Evolutionary conservation across 371 early-diverging fungal species (phyloP).

Genomic region (Mortierella sp.): DNA sequence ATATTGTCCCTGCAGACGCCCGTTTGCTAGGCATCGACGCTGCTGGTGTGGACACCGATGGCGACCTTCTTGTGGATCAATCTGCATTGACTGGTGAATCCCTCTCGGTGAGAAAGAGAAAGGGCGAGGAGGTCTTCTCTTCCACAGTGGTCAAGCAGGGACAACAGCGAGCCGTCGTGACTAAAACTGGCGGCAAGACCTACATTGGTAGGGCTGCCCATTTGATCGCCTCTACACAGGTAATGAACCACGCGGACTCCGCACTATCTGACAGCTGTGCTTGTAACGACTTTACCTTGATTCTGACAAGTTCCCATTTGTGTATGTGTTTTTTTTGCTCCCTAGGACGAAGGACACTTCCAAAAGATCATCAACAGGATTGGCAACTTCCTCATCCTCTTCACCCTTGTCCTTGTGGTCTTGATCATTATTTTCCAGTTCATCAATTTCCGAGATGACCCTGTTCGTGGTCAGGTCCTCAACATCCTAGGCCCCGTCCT

Average conservation of each 20-base stretch:
- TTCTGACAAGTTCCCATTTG: background rate
- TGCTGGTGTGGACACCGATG: constrained; percentile 81
- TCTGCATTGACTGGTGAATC: constrained; percentile 97
- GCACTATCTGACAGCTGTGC: too few relatives aligned
- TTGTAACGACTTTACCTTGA: too few relatives aligned
- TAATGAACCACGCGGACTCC: background rate
- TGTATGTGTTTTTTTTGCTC: background rate
- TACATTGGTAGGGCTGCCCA: constrained; percentile 94
- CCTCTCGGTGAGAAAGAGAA: constrained; percentile 80
- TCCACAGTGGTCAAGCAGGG: constrained; percentile 92
- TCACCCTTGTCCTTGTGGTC: constrained; percentile 68
- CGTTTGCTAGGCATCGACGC: constrained; percentile 86
- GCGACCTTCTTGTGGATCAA: constrained; percentile 89
- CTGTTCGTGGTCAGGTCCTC: constrained; percentile 45
- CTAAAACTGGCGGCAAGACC: constrained; percentile 88
- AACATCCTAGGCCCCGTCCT: constrained; percentile 57
- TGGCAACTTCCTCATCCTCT: constrained; percentile 56
- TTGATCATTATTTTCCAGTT: constrained; percentile 80
- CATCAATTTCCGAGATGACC: constrained; percentile 28
- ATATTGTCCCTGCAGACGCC: constrained; percentile 94
- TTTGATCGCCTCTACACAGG: constrained; percentile 75
- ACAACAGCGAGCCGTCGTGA: constrained; percentile 88
- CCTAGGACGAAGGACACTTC: constrained; percentile 84
- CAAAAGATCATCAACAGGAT: constrained; percentile 62
- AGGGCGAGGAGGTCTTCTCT: constrained; percentile 85